These are phyloP conservation scores for Akanthomyces uredinophilus DNA, from an alignment of 2,329 filamentous ascomycete species.

Conservation along the genomic window DNA sequence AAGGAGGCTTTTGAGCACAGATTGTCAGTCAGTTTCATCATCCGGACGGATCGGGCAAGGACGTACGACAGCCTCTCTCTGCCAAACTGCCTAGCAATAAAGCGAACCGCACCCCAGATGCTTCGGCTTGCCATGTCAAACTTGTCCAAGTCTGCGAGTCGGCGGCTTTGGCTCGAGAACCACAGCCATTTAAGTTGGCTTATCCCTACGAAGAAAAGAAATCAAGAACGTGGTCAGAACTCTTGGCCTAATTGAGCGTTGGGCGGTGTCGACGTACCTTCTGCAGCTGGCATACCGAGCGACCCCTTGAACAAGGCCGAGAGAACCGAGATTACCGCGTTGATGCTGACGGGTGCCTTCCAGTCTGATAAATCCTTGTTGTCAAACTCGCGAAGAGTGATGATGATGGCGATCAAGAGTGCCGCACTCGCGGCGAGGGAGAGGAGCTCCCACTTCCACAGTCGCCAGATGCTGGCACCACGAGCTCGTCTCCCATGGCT, in stretches of 20 bases:
- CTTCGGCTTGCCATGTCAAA: background rate
- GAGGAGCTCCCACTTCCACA: constrained; percentile 21
- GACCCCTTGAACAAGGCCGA: background rate
- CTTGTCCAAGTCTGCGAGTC: background rate
- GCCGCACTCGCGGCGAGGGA: background rate
- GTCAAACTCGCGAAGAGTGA: background rate
- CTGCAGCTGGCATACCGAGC: background rate
- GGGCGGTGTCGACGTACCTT: background rate
- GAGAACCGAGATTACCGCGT: background rate
- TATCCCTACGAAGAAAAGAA: background rate
- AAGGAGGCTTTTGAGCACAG: background rate
- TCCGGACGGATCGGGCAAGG: background rate
- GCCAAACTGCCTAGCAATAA: background rate
- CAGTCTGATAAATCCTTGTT: background rate
- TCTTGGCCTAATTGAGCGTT: too few relatives aligned
- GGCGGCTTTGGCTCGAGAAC: background rate
- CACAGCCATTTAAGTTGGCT: constrained; percentile 4
- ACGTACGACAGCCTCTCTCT: background rate
- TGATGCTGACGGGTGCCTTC: background rate
- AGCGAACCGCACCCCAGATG: background rate
- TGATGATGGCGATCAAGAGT: background rate
- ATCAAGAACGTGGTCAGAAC: background rate
- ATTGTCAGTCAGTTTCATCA: background rate
- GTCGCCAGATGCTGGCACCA: background rate
- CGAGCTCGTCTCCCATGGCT: too few relatives aligned